Evolutionary conservation across 2,329 filamentous ascomycete species (phyloP).

Genomic region (Torrubiellomyces zombiae): DNA sequence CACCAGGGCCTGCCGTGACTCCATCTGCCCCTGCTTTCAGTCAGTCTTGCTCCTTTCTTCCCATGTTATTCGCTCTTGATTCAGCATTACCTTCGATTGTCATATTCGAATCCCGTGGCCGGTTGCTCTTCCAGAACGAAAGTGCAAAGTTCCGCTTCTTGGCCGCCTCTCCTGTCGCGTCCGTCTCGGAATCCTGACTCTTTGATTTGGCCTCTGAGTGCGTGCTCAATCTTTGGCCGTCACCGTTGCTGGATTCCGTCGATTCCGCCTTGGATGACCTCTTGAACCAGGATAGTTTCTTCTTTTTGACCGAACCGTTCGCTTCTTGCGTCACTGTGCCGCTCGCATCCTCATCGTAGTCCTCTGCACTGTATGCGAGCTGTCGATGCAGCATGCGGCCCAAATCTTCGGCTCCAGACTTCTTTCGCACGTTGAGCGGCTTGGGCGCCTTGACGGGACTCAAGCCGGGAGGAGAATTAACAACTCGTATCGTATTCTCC

Average conservation of each 20-base stretch:
- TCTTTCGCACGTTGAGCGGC: slow-evolving; percentile 26
- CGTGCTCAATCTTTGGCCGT: slow-evolving; percentile 1
- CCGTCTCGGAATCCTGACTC: slow-evolving; percentile 7
- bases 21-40: neutral
- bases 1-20: neutral
- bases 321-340: slow-evolving; percentile 7
- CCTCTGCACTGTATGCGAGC: slow-evolving; percentile 5
- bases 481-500: slow-evolving; percentile 37
- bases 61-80: slow-evolving; percentile 2
- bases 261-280: slow-evolving; percentile 23
- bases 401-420: slow-evolving; percentile 10
- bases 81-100: slow-evolving; percentile 23
- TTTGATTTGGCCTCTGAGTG: slow-evolving; percentile 5
- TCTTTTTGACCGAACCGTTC: slow-evolving; percentile 18
- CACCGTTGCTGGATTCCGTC: slow-evolving; percentile 3
- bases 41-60: no score
- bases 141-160: slow-evolving; percentile 38
- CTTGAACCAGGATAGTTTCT: slow-evolving; percentile 35
- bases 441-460: slow-evolving; percentile 18
- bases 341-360: slow-evolving; percentile 6
- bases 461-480: slow-evolving; percentile 28
- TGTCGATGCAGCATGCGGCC: slow-evolving; percentile 8
- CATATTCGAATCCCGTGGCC: slow-evolving; percentile 25
- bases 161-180: slow-evolving; percentile 11
- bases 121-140: slow-evolving; percentile 37